A percentile compares a stretch with the other conserved stretches of the same genome.
Conservation (phyloP, 2,329 filamentous ascomycete species). For the Bimuria novae-zelandiae region DNA sequence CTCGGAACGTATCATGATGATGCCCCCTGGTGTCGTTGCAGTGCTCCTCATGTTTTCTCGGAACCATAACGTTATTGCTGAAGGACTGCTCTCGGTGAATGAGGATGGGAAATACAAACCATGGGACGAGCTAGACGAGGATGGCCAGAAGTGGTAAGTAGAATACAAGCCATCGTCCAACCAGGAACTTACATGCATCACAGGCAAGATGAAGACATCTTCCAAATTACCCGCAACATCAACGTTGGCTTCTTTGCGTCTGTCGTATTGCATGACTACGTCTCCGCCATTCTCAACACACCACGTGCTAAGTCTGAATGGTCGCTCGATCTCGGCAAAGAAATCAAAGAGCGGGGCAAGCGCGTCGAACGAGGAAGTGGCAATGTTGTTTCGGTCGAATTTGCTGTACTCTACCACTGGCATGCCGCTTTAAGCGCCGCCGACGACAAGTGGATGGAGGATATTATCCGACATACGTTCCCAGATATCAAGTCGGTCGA, state of each 20-base stretch:
- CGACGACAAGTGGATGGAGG: constrained; percentile 78
- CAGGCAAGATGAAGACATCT: constrained; percentile 52
- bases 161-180: no score
- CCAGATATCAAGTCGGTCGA: constrained; percentile 36
- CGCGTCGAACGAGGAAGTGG: constrained; percentile 67
- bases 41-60: constrained; percentile 68
- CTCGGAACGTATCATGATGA: constrained; percentile 64
- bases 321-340: constrained; percentile 73
- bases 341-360: constrained; percentile 43
- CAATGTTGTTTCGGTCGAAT: constrained; percentile 80
- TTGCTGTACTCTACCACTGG: constrained; percentile 84
- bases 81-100: constrained; percentile 77
- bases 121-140: constrained; percentile 54
- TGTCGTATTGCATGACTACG: constrained; percentile 76
- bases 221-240: constrained; percentile 53
- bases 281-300: constrained; percentile 74
- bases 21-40: constrained; percentile 70
- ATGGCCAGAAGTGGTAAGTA: constrained; percentile 23
- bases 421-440: constrained; percentile 73
- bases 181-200: no score
- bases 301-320: constrained; percentile 72
- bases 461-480: constrained; percentile 42
- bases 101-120: constrained; percentile 75
- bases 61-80: constrained; percentile 82
- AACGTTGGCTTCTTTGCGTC: constrained; percentile 58